A percentile compares a stretch with the other conserved stretches of the same genome.
Conservation (phyloP, 805 yeast genomes). For the Barnettozyma pratensis region DNA sequence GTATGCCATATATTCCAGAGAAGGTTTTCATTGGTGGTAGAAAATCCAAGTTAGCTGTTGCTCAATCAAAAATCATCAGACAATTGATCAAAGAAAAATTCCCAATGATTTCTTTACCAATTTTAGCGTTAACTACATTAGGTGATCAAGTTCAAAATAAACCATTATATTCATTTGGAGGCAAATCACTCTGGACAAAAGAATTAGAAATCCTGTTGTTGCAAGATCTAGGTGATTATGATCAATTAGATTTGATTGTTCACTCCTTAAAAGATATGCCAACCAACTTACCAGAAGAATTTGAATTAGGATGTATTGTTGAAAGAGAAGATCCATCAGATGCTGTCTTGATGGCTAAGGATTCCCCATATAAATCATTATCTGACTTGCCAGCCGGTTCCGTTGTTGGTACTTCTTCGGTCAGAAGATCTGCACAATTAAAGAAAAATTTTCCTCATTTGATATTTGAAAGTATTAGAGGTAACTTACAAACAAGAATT, state of each 20-base stretch:
- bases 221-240: slow-evolving; percentile 53
- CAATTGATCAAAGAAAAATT: slow-evolving; percentile 49
- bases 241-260: slow-evolving; percentile 80
- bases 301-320: slow-evolving; percentile 81
- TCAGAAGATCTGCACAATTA: slow-evolving; percentile 90
- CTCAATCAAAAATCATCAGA: slow-evolving; percentile 75
- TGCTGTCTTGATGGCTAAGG: slow-evolving; percentile 71
- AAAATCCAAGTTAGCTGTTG: slow-evolving; percentile 80
- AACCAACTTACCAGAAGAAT: slow-evolving; percentile 82
- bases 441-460: slow-evolving; percentile 72
- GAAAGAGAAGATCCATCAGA: slow-evolving; percentile 91
- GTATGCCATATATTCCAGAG: slow-evolving; percentile 23
- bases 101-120: slow-evolving; percentile 67
- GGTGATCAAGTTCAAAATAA: slow-evolving; percentile 85
- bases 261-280: slow-evolving; percentile 95
- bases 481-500: slow-evolving; percentile 76
- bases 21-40: slow-evolving; percentile 71
- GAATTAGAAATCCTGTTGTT: slow-evolving; percentile 80
- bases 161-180: slow-evolving; percentile 93
- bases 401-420: slow-evolving; percentile 90
- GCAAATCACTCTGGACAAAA: slow-evolving; percentile 94
- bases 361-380: slow-evolving; percentile 57
- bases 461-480: slow-evolving; percentile 79
- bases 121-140: slow-evolving; percentile 75
- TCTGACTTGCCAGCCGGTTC: slow-evolving; percentile 79